These are phyloP conservation scores for Lentinula raphanica DNA, from an alignment of 768 basidiomycete species.

Conservation along the genomic window DNA sequence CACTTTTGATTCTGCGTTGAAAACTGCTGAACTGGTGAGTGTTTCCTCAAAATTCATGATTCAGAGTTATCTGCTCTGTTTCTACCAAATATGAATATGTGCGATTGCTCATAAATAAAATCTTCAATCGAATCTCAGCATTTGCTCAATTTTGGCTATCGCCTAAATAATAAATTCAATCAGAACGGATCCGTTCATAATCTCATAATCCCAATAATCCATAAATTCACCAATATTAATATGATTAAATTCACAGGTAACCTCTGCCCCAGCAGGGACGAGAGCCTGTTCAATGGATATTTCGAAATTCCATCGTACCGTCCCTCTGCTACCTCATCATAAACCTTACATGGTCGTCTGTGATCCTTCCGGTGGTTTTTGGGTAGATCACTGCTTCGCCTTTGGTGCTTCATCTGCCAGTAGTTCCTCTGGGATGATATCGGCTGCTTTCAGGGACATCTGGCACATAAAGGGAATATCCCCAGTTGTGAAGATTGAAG, in stretches of 20 bases:
- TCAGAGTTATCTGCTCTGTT: background rate
- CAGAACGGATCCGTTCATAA: too few relatives aligned
- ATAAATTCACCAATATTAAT: background rate
- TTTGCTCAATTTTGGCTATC: too few relatives aligned
- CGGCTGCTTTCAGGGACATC: slow-evolving; percentile 23
- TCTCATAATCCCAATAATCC: too few relatives aligned
- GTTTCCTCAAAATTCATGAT: too few relatives aligned
- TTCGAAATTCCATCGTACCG: slow-evolving; percentile 28
- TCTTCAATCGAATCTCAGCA: too few relatives aligned
- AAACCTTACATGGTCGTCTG: slow-evolving; percentile 28
- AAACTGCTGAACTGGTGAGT: background rate
- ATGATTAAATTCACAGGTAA: too few relatives aligned
- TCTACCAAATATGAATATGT: background rate
- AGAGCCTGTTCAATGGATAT: slow-evolving; percentile 27
- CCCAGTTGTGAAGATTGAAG: slow-evolving; percentile 20
- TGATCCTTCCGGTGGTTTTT: slow-evolving; percentile 17
- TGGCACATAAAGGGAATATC: slow-evolving; percentile 14
- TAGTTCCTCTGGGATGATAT: slow-evolving; percentile 26
- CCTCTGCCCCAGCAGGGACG: slow-evolving; percentile 22
- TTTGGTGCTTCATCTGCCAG: slow-evolving; percentile 24
- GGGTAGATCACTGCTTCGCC: slow-evolving; percentile 25
- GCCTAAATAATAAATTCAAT: too few relatives aligned
- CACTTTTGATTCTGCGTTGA: background rate
- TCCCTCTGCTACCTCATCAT: slow-evolving; percentile 24
- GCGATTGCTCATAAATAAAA: too few relatives aligned